A percentile compares a stretch with the other conserved stretches of the same genome.
Conservation (phyloP, 345 rosid genomes). For the Hevea brasiliensis region DNA sequence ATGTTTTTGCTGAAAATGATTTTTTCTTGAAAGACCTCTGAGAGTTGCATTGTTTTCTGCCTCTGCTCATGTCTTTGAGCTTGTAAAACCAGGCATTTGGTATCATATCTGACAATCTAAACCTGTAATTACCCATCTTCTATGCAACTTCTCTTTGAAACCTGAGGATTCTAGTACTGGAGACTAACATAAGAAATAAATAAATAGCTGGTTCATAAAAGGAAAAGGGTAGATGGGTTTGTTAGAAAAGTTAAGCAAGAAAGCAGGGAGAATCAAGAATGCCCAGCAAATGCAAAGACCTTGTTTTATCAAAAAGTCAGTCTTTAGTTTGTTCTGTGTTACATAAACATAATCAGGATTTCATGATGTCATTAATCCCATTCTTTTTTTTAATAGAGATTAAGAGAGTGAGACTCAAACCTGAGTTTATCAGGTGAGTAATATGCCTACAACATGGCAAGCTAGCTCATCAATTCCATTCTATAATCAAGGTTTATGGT, state of each 20-base stretch:
- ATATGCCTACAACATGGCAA: no score
- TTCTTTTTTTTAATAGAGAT: no score
- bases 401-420: no score
- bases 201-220: neutral
- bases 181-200: neutral
- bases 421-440: no score
- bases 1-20: neutral
- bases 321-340: neutral
- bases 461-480: no score
- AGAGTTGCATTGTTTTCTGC: constrained; percentile 19
- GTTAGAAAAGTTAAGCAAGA: constrained; percentile 17
- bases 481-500: no score
- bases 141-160: constrained; percentile 16
- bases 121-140: constrained; percentile 74
- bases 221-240: constrained; percentile 2
- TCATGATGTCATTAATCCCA: constrained; percentile 11
- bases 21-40: constrained; percentile 6
- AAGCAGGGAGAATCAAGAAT: constrained; percentile 9
- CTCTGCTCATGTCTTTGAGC: constrained; percentile 56
- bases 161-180: no score
- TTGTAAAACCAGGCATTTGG: constrained; percentile 88
- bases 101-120: constrained; percentile 68
- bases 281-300: neutral
- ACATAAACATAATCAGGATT: neutral
- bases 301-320: neutral